A percentile compares a stretch with the other conserved stretches of the same genome.
Evolutionary conservation across 208 protist species (phyloP).

Genomic region (Wallacemonas sp.): DNA sequence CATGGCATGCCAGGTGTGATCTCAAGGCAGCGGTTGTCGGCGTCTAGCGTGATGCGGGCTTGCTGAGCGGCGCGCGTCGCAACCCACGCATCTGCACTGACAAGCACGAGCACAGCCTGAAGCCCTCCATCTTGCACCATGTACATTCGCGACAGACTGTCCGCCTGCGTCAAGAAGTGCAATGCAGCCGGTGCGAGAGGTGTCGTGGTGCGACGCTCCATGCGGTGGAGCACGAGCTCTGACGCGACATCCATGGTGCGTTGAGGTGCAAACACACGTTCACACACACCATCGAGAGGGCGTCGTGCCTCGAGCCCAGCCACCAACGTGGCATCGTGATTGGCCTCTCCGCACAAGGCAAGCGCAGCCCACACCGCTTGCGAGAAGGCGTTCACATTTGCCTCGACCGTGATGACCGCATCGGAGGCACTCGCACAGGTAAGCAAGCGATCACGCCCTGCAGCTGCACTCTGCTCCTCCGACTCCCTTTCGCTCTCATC

Average conservation of each 20-base stretch:
- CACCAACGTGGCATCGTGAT: slow-evolving; percentile 33
- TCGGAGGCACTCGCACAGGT: slow-evolving; percentile 39
- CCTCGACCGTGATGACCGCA: slow-evolving; percentile 32
- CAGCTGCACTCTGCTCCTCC: neutral
- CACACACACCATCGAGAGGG: neutral
- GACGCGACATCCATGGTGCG: neutral
- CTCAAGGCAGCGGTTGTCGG: slow-evolving; percentile 36
- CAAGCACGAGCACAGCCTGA: slow-evolving; percentile 24
- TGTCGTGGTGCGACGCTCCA: slow-evolving; percentile 7
- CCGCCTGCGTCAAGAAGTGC: slow-evolving; percentile 32
- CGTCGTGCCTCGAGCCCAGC: slow-evolving; percentile 14
- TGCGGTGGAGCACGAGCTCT: neutral
- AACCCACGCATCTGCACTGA: slow-evolving; percentile 50
- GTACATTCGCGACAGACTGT: slow-evolving; percentile 35
- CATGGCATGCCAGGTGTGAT: slow-evolving; percentile 40
- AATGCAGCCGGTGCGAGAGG: slow-evolving; percentile 41
- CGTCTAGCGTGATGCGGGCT: slow-evolving; percentile 38
- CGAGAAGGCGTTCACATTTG: slow-evolving; percentile 24
- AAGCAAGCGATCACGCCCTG: slow-evolving; percentile 20
- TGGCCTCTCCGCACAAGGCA: slow-evolving; percentile 25
- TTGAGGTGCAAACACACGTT: neutral
- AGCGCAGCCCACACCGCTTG: slow-evolving; percentile 23
- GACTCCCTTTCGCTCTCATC: neutral
- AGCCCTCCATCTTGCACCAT: slow-evolving; percentile 12
- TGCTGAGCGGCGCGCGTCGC: slow-evolving; percentile 33